These are phyloP conservation scores for Basidioascus undulatus DNA, from an alignment of 768 basidiomycete genomes.

Conservation along the genomic window DNA sequence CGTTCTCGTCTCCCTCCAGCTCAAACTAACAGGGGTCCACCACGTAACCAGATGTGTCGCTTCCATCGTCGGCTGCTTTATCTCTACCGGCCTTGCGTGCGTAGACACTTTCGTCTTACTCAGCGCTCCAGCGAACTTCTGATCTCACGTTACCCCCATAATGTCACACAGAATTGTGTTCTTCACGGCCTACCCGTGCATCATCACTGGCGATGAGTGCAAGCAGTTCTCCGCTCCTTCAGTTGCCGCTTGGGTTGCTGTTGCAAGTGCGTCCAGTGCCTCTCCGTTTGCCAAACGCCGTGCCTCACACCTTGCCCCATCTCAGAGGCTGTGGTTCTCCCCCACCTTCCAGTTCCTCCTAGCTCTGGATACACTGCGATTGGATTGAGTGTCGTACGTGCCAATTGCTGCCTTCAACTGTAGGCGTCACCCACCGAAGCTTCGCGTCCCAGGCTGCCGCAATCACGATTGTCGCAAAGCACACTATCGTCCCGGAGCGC, in stretches of 20 bases:
- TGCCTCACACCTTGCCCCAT: not conserved
- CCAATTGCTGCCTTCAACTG: no score
- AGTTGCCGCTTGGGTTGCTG: slow-evolving; percentile 33
- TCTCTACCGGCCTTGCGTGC: no score
- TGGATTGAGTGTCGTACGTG: slow-evolving; percentile 25
- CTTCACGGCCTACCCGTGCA: slow-evolving; percentile 39
- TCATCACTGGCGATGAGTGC: slow-evolving; percentile 18
- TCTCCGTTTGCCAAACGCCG: slow-evolving; percentile 16
- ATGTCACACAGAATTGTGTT: no score
- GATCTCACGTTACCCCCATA: no score
- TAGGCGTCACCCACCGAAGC: no score
- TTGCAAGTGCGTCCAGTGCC: slow-evolving; percentile 28
- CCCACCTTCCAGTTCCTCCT: slow-evolving; percentile 28
- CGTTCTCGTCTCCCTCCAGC: no score
- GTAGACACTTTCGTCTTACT: no score
- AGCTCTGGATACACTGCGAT: slow-evolving; percentile 37
- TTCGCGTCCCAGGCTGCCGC: no score
- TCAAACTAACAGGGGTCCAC: no score
- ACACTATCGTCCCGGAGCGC: slow-evolving; percentile 27
- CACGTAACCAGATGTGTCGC: no score
- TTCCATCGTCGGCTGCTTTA: slow-evolving; percentile 1
- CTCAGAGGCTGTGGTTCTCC: not conserved
- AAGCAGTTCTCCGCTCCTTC: slow-evolving; percentile 35
- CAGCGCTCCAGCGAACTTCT: no score
- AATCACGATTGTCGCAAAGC: no score